Conservation (phyloP, 192 early-diverging fungal genomes). For the Coemansia reversa region DNA sequence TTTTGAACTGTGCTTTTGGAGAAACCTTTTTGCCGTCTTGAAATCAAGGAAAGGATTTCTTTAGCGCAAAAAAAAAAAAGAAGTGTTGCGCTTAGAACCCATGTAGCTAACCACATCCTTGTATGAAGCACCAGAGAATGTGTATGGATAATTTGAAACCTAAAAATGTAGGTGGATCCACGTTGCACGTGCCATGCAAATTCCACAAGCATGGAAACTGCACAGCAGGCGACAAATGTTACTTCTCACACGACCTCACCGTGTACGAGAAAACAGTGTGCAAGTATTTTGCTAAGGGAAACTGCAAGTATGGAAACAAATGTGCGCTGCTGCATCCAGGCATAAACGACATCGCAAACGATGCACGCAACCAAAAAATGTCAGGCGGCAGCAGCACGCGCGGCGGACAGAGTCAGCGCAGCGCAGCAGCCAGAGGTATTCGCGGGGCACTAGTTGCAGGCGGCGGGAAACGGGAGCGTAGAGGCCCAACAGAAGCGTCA, state of each 20-base stretch:
- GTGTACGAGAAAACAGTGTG: slow-evolving; percentile 65
- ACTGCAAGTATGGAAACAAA: slow-evolving; percentile 77
- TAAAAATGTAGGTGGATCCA: slow-evolving; percentile 45
- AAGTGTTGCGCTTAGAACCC: neutral
- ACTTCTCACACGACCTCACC: slow-evolving; percentile 71
- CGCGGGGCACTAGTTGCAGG: neutral
- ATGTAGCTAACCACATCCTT: neutral
- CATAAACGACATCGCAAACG: slow-evolving; percentile 9
- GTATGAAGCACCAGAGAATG: neutral
- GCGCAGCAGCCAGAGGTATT: slow-evolving; percentile 3
- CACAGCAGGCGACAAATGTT: slow-evolving; percentile 72
- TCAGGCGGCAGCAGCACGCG: slow-evolving; percentile 13
- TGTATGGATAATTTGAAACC: neutral
- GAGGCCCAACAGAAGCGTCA: slow-evolving; percentile 3
- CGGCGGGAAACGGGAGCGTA: slow-evolving; percentile 18
- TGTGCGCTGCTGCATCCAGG: slow-evolving; percentile 59
- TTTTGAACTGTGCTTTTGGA: neutral
- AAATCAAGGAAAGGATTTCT: neutral
- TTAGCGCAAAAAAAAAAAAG: neutral
- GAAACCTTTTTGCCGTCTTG: neutral
- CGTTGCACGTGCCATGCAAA: slow-evolving; percentile 73
- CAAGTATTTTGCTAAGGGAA: slow-evolving; percentile 77
- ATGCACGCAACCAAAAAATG: slow-evolving; percentile 5
- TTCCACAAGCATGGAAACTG: slow-evolving; percentile 76
- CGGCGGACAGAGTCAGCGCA: slow-evolving; percentile 8